Evolutionary conservation across 345 rosid species (phyloP).

Genomic region (Acer negundo): DNA sequence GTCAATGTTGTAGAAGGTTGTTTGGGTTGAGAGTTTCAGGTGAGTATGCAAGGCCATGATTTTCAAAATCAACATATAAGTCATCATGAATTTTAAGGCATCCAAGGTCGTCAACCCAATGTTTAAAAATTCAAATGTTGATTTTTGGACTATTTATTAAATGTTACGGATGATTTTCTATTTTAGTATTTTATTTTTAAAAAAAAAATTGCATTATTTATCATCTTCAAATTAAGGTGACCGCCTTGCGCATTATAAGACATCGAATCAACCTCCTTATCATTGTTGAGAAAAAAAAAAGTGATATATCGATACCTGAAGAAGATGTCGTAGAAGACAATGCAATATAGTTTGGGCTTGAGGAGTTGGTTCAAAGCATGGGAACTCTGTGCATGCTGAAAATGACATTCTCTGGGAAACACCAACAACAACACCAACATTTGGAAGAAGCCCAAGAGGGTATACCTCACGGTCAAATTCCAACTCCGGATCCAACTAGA

Average conservation of each 20-base stretch:
- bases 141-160: too few species aligned
- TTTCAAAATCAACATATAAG: background rate
- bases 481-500: conserved; percentile 94
- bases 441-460: conserved; percentile 96
- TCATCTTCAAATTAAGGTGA: too few species aligned
- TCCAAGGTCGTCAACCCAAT: background rate
- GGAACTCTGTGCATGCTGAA: conserved; percentile 97
- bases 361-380: conserved; percentile 97
- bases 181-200: too few species aligned
- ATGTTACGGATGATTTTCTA: too few species aligned
- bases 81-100: background rate
- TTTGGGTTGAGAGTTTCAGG: background rate
- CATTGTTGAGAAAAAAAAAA: conserved; percentile 6
- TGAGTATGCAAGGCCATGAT: background rate
- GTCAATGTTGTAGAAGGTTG: background rate
- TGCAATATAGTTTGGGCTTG: conserved; percentile 98
- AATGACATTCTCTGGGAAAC: conserved; percentile 95
- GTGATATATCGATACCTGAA: conserved; percentile 63
- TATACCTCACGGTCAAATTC: conserved; percentile 98
- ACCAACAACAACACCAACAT: conserved; percentile 94
- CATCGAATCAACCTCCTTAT: background rate
- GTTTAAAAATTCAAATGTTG: too few species aligned
- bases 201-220: too few species aligned
- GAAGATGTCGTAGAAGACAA: conserved; percentile 95
- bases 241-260: too few species aligned